phyloP scores from a whole-genome alignment of 164 flowering plant genomes.

The Vitis labrusca region DNA sequence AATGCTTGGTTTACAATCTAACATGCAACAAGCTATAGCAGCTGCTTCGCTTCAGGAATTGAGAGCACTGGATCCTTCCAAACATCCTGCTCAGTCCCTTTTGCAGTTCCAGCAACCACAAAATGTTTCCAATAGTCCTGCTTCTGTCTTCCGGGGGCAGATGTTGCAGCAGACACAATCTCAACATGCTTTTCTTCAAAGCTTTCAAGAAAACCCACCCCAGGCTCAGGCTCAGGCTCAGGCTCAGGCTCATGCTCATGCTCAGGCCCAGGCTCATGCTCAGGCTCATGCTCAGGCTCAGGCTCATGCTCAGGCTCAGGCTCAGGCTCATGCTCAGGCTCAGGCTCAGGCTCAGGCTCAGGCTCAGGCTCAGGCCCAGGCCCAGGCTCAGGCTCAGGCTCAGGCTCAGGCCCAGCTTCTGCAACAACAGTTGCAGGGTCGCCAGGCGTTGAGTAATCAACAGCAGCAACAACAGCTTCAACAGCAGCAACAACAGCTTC shows the following conservation, averaged over 20 bases:
- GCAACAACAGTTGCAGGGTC: slow-evolving; percentile 18
- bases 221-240: slow-evolving; percentile 12
- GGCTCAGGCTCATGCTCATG: slow-evolving; percentile 13
- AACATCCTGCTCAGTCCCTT: slow-evolving; percentile 15
- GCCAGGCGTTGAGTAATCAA: slow-evolving; percentile 7
- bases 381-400: slow-evolving; percentile 18
- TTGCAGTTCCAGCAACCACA: slow-evolving; percentile 23
- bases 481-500: slow-evolving; percentile 5
- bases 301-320: slow-evolving; percentile 11
- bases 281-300: slow-evolving; percentile 16
- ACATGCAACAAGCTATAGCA: slow-evolving; percentile 31
- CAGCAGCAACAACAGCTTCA: slow-evolving; percentile 7
- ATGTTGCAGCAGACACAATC: slow-evolving; percentile 19
- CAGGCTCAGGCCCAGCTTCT: slow-evolving; percentile 15
- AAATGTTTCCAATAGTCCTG: slow-evolving; percentile 14
- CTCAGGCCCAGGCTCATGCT: slow-evolving; percentile 12
- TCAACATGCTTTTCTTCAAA: slow-evolving; percentile 15
- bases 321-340: slow-evolving; percentile 11
- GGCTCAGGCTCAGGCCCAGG: slow-evolving; percentile 12
- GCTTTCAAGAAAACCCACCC: slow-evolving; percentile 18
- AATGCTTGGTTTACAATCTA: slow-evolving; percentile 25
- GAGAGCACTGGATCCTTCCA: slow-evolving; percentile 25
- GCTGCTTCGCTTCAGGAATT: slow-evolving; percentile 36
- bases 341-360: slow-evolving; percentile 13
- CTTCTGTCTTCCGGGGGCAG: slow-evolving; percentile 19